Conservation (phyloP, 1,139 yeast species). For the Candida albicans region DNA sequence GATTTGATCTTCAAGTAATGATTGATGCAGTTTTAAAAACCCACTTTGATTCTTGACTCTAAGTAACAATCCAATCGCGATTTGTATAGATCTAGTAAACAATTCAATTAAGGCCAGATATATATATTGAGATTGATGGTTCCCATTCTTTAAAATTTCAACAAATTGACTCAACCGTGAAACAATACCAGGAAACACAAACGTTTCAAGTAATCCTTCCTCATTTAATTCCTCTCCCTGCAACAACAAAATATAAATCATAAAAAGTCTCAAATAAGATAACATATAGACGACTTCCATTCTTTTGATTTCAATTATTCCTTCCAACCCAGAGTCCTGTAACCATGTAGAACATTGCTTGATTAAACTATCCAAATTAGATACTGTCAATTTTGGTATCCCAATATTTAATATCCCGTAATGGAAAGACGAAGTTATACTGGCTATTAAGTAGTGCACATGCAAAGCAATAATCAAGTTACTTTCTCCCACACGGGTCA, state of each 20-base stretch:
- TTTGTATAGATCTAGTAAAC: conserved; percentile 34
- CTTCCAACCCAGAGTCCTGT: conserved; percentile 20
- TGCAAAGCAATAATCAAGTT: conserved; percentile 24
- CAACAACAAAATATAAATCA: conserved; percentile 32
- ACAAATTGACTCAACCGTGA: conserved; percentile 21
- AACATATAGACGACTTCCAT: conserved; percentile 32
- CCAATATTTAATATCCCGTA: conserved; percentile 26
- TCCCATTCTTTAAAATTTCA: conserved; percentile 15
- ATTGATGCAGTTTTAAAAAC: conserved; percentile 5
- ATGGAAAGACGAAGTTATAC: conserved; percentile 24
- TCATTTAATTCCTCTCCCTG: conserved; percentile 37
- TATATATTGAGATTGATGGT: conserved; percentile 24
- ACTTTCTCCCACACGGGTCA: conserved; percentile 19
- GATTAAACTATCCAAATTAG: conserved; percentile 23
- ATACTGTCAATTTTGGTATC: conserved; percentile 24
- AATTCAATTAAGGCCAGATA: conserved; percentile 31
- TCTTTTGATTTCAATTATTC: conserved; percentile 16
- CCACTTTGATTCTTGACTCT: conserved; percentile 22
- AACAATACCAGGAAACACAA: conserved; percentile 25
- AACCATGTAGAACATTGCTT: conserved; percentile 28
- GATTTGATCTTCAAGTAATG: conserved; percentile 4
- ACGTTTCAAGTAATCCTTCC: conserved; percentile 18
- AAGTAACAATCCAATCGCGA: conserved; percentile 36
- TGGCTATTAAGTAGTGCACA: conserved; percentile 31
- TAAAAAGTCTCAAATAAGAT: conserved; percentile 30